Evolutionary conservation across 345 rosid genomes (phyloP).

Genomic region (Brassica incana): DNA sequence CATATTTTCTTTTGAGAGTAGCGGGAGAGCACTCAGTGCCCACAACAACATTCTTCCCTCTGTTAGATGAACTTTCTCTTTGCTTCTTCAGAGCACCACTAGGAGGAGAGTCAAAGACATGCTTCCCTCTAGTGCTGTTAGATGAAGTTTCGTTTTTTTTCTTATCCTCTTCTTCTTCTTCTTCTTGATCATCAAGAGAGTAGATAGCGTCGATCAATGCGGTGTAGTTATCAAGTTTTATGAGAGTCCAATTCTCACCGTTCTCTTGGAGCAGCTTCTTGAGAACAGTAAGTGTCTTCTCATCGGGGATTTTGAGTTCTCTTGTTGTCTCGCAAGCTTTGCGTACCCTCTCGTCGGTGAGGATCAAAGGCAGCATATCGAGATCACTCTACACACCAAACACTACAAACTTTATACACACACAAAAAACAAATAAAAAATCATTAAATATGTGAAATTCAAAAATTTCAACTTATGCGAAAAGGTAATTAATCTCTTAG

Average conservation of each 20-base stretch:
- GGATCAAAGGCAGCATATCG: neutral
- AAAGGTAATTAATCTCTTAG: no score
- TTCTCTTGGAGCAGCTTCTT: slow-evolving; percentile 42
- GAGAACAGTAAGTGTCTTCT: slow-evolving; percentile 52
- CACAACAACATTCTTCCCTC: slow-evolving; percentile 27
- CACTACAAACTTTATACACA: slow-evolving; percentile 18
- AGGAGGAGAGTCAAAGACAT: neutral
- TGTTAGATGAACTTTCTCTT: slow-evolving; percentile 30
- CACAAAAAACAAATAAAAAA: no score
- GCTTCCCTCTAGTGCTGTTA: neutral
- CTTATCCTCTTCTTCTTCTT: slow-evolving; percentile 15
- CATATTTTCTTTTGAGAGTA: slow-evolving; percentile 14
- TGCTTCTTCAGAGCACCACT: neutral
- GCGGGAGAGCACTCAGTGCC: slow-evolving; percentile 9
- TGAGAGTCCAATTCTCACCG: slow-evolving; percentile 54
- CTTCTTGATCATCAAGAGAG: slow-evolving; percentile 37
- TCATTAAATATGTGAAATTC: no score
- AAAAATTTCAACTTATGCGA: no score
- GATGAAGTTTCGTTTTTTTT: neutral
- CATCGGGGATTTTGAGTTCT: slow-evolving; percentile 46
- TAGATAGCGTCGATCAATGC: slow-evolving; percentile 59
- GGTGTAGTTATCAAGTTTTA: slow-evolving; percentile 59
- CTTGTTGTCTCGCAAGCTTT: slow-evolving; percentile 52
- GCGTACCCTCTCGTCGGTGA: neutral
- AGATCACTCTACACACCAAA: neutral